A percentile compares a stretch with the other conserved stretches of the same genome.
These are phyloP conservation scores for Fagus crenata DNA, from an alignment of 306 rosid species.

Conservation along the genomic window DNA sequence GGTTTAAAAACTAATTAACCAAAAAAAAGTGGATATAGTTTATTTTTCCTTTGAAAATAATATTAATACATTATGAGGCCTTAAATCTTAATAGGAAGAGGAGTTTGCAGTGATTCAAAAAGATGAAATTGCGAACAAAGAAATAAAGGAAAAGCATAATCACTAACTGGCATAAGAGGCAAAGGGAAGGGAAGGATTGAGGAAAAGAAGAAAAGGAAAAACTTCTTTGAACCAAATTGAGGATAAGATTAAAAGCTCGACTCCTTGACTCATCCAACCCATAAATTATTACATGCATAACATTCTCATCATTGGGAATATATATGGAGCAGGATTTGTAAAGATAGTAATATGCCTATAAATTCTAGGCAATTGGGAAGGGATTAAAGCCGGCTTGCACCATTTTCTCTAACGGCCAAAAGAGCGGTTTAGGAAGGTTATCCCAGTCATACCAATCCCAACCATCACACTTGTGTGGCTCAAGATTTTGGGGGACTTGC, in stretches of 20 bases:
- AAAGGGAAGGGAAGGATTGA: not conserved
- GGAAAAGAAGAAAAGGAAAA: not conserved
- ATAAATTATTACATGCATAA: not conserved
- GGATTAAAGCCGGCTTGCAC: constrained; percentile 55
- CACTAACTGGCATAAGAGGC: not conserved
- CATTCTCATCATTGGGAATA: not conserved
- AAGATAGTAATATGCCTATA: not conserved
- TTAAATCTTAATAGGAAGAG: no score
- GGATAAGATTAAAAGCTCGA: not conserved
- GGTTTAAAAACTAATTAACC: no score
- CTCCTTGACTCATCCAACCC: not conserved
- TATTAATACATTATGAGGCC: no score
- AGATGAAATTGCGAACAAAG: no score
- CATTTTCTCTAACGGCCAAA: constrained; percentile 61
- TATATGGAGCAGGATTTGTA: not conserved
- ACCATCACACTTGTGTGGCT: constrained; percentile 70
- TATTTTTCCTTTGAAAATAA: no score
- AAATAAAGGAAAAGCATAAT: not conserved
- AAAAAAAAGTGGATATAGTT: no score
- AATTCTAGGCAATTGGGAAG: constrained; percentile 26
- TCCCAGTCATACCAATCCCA: constrained; percentile 78
- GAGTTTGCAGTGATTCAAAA: no score
- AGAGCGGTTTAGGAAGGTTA: constrained; percentile 59
- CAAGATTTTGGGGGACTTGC: constrained; percentile 49
- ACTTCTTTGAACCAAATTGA: not conserved